Evolutionary conservation across 2,329 filamentous ascomycete genomes (phyloP).

Genomic region (Dothistroma pini): DNA sequence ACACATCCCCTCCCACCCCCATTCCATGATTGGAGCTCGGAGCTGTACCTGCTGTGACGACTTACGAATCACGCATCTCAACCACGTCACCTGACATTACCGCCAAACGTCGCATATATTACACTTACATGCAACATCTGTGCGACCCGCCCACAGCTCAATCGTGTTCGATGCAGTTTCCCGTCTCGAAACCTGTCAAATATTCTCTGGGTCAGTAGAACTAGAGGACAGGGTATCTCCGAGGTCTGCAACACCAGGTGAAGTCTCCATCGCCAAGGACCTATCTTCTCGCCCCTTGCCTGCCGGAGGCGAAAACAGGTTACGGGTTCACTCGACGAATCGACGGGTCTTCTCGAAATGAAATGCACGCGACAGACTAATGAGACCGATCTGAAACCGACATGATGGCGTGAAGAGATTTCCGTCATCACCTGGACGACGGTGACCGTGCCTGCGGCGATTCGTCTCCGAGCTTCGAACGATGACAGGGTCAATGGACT

Average conservation of each 20-base stretch:
- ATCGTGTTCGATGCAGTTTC: background rate
- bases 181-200: background rate
- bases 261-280: background rate
- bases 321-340: background rate
- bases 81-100: slow-evolving; percentile 5
- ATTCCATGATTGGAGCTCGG: background rate
- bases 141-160: background rate
- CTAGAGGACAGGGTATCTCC: background rate
- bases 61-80: slow-evolving; percentile 7
- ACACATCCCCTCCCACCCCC: background rate
- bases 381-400: slow-evolving; percentile 12
- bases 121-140: background rate
- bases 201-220: background rate
- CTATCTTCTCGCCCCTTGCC: background rate
- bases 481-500: background rate
- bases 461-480: background rate
- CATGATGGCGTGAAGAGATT: slow-evolving; percentile 2
- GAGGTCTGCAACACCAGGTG: background rate
- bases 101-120: background rate
- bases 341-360: background rate
- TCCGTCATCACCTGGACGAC: background rate
- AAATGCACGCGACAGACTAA: background rate
- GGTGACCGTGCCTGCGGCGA: background rate
- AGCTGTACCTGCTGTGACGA: slow-evolving; percentile 1
- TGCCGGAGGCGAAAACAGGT: background rate